These are phyloP conservation scores for Cicer chorassanicum DNA, from an alignment of 306 rosid species.

Conservation along the genomic window DNA sequence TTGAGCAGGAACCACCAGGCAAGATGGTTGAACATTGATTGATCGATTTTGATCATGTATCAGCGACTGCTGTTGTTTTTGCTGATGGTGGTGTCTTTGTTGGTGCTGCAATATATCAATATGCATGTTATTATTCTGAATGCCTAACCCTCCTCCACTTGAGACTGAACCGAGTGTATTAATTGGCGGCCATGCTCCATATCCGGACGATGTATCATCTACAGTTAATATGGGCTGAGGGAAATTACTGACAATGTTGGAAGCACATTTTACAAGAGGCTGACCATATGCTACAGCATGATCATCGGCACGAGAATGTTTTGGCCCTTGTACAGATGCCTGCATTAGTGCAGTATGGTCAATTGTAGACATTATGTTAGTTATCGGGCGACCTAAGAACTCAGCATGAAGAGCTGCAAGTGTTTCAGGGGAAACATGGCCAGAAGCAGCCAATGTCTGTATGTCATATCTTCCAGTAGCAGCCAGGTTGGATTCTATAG, in stretches of 20 bases:
- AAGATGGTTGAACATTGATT: slow-evolving; percentile 47
- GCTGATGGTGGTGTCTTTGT: slow-evolving; percentile 39
- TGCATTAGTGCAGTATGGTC: slow-evolving; percentile 66
- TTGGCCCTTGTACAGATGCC: slow-evolving; percentile 55
- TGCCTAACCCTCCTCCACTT: slow-evolving; percentile 48
- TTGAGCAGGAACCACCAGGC: slow-evolving; percentile 48
- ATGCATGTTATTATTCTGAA: slow-evolving; percentile 31
- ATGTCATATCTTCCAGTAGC: slow-evolving; percentile 49
- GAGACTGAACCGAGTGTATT: slow-evolving; percentile 42
- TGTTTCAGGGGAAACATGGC: slow-evolving; percentile 72
- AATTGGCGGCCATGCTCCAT: slow-evolving; percentile 59
- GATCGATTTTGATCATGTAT: slow-evolving; percentile 54
- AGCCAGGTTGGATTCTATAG: slow-evolving; percentile 61
- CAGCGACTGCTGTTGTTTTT: slow-evolving; percentile 19
- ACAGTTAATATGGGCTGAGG: slow-evolving; percentile 52
- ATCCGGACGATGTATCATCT: slow-evolving; percentile 54
- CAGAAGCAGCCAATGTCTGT: slow-evolving; percentile 72
- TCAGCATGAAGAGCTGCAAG: slow-evolving; percentile 80
- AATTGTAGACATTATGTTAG: slow-evolving; percentile 45
- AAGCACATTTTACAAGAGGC: slow-evolving; percentile 49
- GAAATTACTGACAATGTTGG: slow-evolving; percentile 52
- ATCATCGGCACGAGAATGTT: slow-evolving; percentile 53
- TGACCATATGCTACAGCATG: slow-evolving; percentile 53
- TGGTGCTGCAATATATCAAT: slow-evolving; percentile 39
- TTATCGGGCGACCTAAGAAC: slow-evolving; percentile 58